Evolutionary conservation across 306 rosid genomes (phyloP), one percentile per base, ranked within the genome.

Genomic region (Corylus americana): DNA sequence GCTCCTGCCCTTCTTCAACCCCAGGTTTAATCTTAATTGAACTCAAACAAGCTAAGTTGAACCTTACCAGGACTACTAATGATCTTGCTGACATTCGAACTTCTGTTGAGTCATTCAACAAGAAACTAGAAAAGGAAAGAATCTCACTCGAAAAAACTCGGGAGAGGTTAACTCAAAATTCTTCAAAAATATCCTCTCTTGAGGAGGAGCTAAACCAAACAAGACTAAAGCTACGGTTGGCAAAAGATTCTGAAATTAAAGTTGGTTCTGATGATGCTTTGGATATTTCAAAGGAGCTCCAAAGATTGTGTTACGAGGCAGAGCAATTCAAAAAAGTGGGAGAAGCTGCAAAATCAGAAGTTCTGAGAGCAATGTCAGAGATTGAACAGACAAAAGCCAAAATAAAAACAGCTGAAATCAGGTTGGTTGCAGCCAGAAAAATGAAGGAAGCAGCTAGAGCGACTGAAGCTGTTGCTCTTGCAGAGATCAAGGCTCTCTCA

Each of bases 361-460:
- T 90, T 59, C 27, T 73, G 70, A 85, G 83, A 79, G 92, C 86
- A 35, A 88, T 90, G 63, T 87, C 88, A 8, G 94, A 91, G 92
- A 95, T 95, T 84, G 92, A 95, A 79, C 87, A 83, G 81, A 95
- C 95, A 1, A 91, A 89, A 75, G 51, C 84, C 42, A 90, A 81
- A 92, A 87, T 93, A 71, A 90, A 69, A 86, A 95, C 97, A 3
- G 91, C 98, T 11, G 97, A 93, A 79, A 81, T 89, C 77, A 84
- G 95, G 83, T 74, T 95, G 80, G 84, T 91, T 85, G 99, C 99
- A 12, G 98, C 98, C 1, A 83, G 92, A 44, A 95, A 93, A 84
- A 91, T 95, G 93, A 95, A 93, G 89, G 96, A 90, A 75, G 99
- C 99, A 53, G 93, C 99, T 27, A 84, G 92, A 77, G 99, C 98